Evolutionary conservation across 169 alveolate genomes (phyloP).

Genomic region (Theileria orientalis): DNA sequence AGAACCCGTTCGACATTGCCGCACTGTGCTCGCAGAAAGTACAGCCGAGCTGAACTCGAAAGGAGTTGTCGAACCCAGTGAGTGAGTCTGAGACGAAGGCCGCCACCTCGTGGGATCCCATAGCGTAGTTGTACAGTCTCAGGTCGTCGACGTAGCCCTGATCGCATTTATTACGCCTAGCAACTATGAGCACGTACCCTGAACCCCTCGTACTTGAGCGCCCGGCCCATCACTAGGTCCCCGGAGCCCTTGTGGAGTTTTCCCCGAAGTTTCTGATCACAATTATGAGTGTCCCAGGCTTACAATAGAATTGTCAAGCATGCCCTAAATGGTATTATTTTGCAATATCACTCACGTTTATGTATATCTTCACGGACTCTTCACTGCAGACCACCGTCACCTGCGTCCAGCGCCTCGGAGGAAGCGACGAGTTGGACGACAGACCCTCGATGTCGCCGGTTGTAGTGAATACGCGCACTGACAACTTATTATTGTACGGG

Average conservation of each 20-base stretch:
- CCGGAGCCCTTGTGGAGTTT: slow-evolving; percentile 44
- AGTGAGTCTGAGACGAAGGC: slow-evolving; percentile 40
- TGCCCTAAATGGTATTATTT: slow-evolving; percentile 8
- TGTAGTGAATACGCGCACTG: slow-evolving; percentile 53
- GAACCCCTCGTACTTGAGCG: slow-evolving; percentile 35
- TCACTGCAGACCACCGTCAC: slow-evolving; percentile 44
- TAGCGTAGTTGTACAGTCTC: slow-evolving; percentile 54
- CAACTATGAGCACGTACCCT: slow-evolving; percentile 28
- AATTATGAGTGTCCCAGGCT: background rate
- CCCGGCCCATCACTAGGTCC: slow-evolving; percentile 41
- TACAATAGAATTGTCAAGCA: slow-evolving; percentile 56
- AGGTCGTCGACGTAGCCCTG: slow-evolving; percentile 67
- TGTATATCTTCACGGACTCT: slow-evolving; percentile 39
- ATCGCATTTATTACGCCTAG: too few relatives aligned
- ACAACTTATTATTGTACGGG: slow-evolving; percentile 51
- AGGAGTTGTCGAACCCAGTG: slow-evolving; percentile 50
- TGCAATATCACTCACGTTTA: slow-evolving; percentile 24
- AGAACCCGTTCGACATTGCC: slow-evolving; percentile 58
- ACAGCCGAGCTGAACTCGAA: slow-evolving; percentile 64
- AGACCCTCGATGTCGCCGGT: slow-evolving; percentile 49
- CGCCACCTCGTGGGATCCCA: slow-evolving; percentile 39
- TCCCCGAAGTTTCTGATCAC: slow-evolving; percentile 28
- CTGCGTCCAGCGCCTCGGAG: slow-evolving; percentile 60
- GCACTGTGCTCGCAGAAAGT: slow-evolving; percentile 57
- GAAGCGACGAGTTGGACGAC: slow-evolving; percentile 55